A percentile compares a stretch with the other conserved stretches of the same genome.
phyloP scores from a whole-genome alignment of 768 basidiomycete genomes.

The Tulasnella sp. region DNA sequence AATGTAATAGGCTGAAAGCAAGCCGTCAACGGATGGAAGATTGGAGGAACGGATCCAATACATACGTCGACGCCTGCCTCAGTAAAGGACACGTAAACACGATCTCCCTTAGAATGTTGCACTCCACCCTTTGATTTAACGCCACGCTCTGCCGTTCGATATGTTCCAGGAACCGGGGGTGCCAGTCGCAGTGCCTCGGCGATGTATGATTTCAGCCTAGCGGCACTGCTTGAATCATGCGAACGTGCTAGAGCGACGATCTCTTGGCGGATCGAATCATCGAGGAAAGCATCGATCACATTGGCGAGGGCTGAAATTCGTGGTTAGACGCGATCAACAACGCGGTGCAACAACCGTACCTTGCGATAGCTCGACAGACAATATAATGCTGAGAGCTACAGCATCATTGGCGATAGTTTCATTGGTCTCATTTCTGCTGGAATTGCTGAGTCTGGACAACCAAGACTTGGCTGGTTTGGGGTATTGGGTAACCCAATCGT shows the following conservation, averaged over 20 bases:
- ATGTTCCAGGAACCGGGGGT: slow-evolving; percentile 58
- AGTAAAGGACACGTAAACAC: slow-evolving; percentile 50
- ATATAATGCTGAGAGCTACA: slow-evolving; percentile 55
- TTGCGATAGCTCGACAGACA: slow-evolving; percentile 57
- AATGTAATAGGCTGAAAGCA: not conserved
- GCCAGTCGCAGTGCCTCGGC: slow-evolving; percentile 64
- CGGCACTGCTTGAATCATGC: not conserved
- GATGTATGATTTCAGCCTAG: slow-evolving; percentile 24
- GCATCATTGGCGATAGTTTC: slow-evolving; percentile 52
- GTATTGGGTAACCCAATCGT: slow-evolving; percentile 62
- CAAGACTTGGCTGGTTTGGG: slow-evolving; percentile 36
- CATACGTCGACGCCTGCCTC: slow-evolving; percentile 47
- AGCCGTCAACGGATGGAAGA: not conserved
- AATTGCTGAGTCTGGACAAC: slow-evolving; percentile 36
- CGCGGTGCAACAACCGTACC: slow-evolving; percentile 20
- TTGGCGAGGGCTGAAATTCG: slow-evolving; percentile 44
- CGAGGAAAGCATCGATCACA: slow-evolving; percentile 51
- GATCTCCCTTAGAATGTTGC: slow-evolving; percentile 41
- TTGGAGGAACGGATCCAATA: not conserved
- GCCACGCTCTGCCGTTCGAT: slow-evolving; percentile 35
- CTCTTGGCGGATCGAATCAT: slow-evolving; percentile 17
- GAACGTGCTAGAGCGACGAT: not conserved
- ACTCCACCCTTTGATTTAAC: slow-evolving; percentile 30
- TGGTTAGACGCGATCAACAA: not conserved
- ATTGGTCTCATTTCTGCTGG: slow-evolving; percentile 36